Conservation (phyloP, 1,284 basidiomycete species). For the Cerioporus squamosus region DNA sequence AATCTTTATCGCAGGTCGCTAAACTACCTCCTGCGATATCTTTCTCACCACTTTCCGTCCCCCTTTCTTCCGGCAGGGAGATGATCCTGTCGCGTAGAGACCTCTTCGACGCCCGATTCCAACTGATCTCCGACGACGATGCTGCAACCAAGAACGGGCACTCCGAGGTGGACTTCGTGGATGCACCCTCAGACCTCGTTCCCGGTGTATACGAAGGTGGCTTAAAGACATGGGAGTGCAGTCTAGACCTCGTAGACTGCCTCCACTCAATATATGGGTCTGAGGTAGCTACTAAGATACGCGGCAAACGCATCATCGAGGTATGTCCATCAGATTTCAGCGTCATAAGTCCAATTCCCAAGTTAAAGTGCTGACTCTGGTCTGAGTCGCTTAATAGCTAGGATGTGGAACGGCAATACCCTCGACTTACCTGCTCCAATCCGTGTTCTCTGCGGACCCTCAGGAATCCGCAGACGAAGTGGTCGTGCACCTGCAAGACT, state of each 20-base stretch:
- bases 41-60: slow-evolving; percentile 58
- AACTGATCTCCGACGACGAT: slow-evolving; percentile 67
- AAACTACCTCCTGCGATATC: slow-evolving; percentile 60
- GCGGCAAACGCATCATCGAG: slow-evolving; percentile 65
- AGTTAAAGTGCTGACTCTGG: not conserved
- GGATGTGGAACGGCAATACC: slow-evolving; percentile 95
- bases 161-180: slow-evolving; percentile 61
- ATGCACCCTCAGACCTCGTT: slow-evolving; percentile 88
- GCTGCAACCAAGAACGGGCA: slow-evolving; percentile 25
- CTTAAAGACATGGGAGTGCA: slow-evolving; percentile 98
- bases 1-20: slow-evolving; percentile 46
- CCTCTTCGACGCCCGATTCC: slow-evolving; percentile 93
- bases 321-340: slow-evolving; percentile 39
- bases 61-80: slow-evolving; percentile 36
- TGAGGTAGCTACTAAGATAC: slow-evolving; percentile 20
- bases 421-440: slow-evolving; percentile 71
- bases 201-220: slow-evolving; percentile 96
- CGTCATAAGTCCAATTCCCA: not conserved
- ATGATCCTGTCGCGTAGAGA: slow-evolving; percentile 76
- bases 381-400: slow-evolving; percentile 50
- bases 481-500: slow-evolving; percentile 90
- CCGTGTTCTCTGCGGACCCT: slow-evolving; percentile 53
- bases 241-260: slow-evolving; percentile 81
- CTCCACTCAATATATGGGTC: slow-evolving; percentile 42
- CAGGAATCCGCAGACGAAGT: slow-evolving; percentile 43